Evolutionary conservation across 2,329 filamentous ascomycete species (phyloP).

Genomic region (Aspergillus cejpii): DNA sequence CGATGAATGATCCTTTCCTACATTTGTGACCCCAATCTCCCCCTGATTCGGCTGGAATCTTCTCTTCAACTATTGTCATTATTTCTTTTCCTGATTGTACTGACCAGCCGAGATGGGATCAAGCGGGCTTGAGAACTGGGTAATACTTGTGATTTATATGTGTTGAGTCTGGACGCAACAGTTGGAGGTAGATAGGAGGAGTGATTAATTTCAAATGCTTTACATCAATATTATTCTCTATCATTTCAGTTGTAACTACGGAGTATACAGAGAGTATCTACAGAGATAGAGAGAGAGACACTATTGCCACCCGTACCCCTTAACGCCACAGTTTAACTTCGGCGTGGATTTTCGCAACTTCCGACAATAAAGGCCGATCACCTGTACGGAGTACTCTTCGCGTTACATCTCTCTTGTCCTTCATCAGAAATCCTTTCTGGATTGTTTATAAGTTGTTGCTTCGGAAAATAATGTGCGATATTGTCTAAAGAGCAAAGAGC

Average conservation of each 20-base stretch:
- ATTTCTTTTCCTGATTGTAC: conserved; percentile 7
- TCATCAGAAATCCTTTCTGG: too few relatives aligned
- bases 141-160: conserved; percentile 19
- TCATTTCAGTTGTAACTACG: too few relatives aligned
- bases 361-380: background rate
- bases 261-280: too few relatives aligned
- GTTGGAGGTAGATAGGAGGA: background rate
- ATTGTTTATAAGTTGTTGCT: too few relatives aligned
- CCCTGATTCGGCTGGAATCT: conserved; percentile 9
- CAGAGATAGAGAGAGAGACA: too few relatives aligned
- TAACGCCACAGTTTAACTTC: conserved; percentile 7
- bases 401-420: background rate
- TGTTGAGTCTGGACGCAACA: conserved; percentile 9
- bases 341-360: conserved; percentile 8
- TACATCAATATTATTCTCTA: too few relatives aligned
- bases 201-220: too few relatives aligned
- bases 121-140: conserved; percentile 24
- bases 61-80: conserved; percentile 10
- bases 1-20: conserved; percentile 9
- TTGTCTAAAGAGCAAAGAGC: conserved; percentile 24
- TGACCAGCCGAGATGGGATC: conserved; percentile 17
- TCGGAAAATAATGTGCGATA: background rate
- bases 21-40: conserved; percentile 10
- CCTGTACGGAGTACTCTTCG: too few relatives aligned
- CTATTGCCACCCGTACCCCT: conserved; percentile 7